Evolutionary conservation across 345 rosid species (phyloP), one percentile per base, ranked within the genome.

Genomic region (Salix suchowensis): DNA sequence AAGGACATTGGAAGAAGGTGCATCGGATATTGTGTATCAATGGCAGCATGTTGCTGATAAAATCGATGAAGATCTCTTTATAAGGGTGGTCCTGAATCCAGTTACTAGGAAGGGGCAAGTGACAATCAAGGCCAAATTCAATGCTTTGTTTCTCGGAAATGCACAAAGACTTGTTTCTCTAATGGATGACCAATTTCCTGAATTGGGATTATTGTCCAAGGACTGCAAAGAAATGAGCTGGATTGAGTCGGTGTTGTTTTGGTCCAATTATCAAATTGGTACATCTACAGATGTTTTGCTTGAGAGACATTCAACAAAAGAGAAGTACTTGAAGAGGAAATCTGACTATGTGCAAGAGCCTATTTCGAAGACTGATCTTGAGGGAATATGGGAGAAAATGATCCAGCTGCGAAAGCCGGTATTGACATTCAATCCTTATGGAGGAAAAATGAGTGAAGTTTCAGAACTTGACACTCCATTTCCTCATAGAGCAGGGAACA

Each of bases 271-370:
- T 58, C 81, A 84, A 0, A 70, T 36, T 6, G 85, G 84, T 11
- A 78, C 82, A 8, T 68, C 79, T 4, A 65, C 34, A 12, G 76
- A 81, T 19, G 76, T 65, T 6, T 30, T 76, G 14, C 81, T 81
- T 42, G 14, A 23, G 62, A 58, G 62, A 58, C 28, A 58, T 58
- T 23, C 62, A 58, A 10, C 62, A n/a, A 4, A 58, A 23, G 28
- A 58, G 28, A 23, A 4, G 60, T 2, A 61, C 73, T 44, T 77
- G 54, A 66, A 65, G 71, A 62, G 42, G 19, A 90, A 89, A 62
- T 94, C 97, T 1, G 96, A 94, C 69, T 90, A 86, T 61, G 91
- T 88, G 69, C 71, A 76, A 76, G 68, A 83, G 36, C 85, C 89
- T 3, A 81, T 89, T 24, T 80, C 91, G 7, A 73, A 80, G 70